Percentiles rank a stretch among this genome's conserved stretches.
Evolutionary conservation across 768 basidiomycete species (phyloP).

Genomic region (Pleurotus tuoliensis): DNA sequence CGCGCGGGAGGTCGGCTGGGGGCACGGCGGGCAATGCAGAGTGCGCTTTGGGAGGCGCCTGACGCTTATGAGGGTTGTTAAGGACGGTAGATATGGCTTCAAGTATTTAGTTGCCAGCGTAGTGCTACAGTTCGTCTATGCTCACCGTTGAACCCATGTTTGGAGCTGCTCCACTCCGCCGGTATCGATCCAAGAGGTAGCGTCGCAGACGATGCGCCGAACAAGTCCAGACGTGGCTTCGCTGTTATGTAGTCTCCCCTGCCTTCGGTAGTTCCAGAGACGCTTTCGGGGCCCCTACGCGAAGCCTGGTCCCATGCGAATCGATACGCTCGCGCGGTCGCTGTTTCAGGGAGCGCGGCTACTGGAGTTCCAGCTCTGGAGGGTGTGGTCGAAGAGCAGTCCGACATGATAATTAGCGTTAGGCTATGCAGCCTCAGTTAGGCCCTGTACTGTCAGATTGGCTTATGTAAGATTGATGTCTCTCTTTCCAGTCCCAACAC

Average conservation of each 20-base stretch:
- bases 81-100: constrained; percentile 91
- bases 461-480: constrained; percentile 6
- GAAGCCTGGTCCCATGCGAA: constrained; percentile 72
- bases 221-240: constrained; percentile 42
- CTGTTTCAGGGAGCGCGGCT: constrained; percentile 34
- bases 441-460: no score
- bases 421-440: no score
- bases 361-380: constrained; percentile 59
- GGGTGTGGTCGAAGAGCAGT: constrained; percentile 40
- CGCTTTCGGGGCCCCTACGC: constrained; percentile 65
- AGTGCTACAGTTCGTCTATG: constrained; percentile 8
- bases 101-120: neutral
- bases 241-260: constrained; percentile 60
- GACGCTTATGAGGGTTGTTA: constrained; percentile 82
- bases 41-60: constrained; percentile 86
- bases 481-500: constrained; percentile 26
- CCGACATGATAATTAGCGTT: no score
- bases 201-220: constrained; percentile 45
- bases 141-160: constrained; percentile 87
- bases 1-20: constrained; percentile 74
- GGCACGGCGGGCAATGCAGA: constrained; percentile 70
- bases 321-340: constrained; percentile 57
- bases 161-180: constrained; percentile 73
- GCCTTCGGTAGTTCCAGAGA: constrained; percentile 67
- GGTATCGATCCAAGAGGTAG: constrained; percentile 49